Conservation (phyloP, 371 early-diverging fungal genomes). For the Mucor circinelloides region DNA sequence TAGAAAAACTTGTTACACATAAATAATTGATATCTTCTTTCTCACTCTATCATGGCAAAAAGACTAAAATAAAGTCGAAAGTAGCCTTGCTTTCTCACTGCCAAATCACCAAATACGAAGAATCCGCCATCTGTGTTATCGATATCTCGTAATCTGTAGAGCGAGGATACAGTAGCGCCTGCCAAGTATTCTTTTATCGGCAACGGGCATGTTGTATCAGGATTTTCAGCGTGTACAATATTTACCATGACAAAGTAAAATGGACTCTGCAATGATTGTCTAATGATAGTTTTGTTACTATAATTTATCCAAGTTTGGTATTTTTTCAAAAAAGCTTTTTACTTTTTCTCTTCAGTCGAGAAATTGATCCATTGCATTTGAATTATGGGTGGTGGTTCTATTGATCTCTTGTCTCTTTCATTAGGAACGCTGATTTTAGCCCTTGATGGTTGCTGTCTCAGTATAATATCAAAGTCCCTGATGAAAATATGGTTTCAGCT, state of each 20-base stretch:
- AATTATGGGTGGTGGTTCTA: slow-evolving; percentile 53
- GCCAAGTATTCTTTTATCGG: slow-evolving; percentile 37
- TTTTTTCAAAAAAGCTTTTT: slow-evolving; percentile 6
- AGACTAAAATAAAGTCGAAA: slow-evolving; percentile 87
- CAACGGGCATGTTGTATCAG: slow-evolving; percentile 10
- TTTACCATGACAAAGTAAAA: slow-evolving; percentile 50
- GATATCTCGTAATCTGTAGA: slow-evolving; percentile 44
- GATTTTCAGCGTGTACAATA: slow-evolving; percentile 26
- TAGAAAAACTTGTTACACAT: background rate
- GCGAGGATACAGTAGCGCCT: slow-evolving; percentile 52
- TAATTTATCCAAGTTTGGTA: background rate
- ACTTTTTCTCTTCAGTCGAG: slow-evolving; percentile 42
- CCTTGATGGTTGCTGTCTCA: slow-evolving; percentile 29
- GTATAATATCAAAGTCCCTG: slow-evolving; percentile 5
- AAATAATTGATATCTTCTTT: background rate
- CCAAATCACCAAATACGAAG: slow-evolving; percentile 95
- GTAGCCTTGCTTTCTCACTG: slow-evolving; percentile 85
- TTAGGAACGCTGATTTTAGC: slow-evolving; percentile 20
- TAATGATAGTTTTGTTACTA: slow-evolving; percentile 6
- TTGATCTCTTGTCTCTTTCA: slow-evolving; percentile 40
- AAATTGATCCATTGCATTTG: slow-evolving; percentile 42
- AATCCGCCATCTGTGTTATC: slow-evolving; percentile 82
- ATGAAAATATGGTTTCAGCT: background rate
- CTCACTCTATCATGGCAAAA: slow-evolving; percentile 83
- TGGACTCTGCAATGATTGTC: slow-evolving; percentile 54